Percentiles rank a stretch among this genome's conserved stretches.
phyloP scores from a whole-genome alignment of 208 protist species.

The Trypanosoma cruzi region DNA sequence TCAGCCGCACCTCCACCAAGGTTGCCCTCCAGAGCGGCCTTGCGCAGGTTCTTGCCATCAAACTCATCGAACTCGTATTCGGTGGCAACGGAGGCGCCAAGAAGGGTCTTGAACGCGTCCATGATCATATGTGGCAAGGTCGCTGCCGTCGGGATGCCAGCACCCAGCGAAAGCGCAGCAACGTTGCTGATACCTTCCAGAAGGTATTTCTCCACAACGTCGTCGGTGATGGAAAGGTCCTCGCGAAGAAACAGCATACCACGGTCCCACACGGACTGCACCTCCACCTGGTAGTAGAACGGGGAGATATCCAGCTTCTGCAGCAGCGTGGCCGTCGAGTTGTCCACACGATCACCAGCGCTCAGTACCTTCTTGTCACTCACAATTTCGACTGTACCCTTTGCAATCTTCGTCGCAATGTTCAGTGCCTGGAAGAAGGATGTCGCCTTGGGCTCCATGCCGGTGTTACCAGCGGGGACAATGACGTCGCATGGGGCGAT shows the following conservation, averaged over 20 bases:
- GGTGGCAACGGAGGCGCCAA: slow-evolving; percentile 95
- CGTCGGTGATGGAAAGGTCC: slow-evolving; percentile 96
- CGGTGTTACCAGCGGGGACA: slow-evolving; percentile 96
- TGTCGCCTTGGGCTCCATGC: slow-evolving; percentile 98
- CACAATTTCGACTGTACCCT: slow-evolving; percentile 99
- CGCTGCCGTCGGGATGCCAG: slow-evolving; percentile 94
- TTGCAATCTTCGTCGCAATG: slow-evolving; percentile 99
- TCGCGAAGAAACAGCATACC: slow-evolving; percentile 94
- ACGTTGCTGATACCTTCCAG: slow-evolving; percentile 92
- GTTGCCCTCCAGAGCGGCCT: slow-evolving; percentile 85
- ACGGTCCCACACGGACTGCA: slow-evolving; percentile 95
- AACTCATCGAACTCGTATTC: slow-evolving; percentile 92
- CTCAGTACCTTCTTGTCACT: slow-evolving; percentile 96
- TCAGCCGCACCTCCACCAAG: slow-evolving; percentile 76
- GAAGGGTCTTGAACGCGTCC: slow-evolving; percentile 97
- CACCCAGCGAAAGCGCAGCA: slow-evolving; percentile 94
- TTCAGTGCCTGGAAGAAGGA: slow-evolving; percentile 99
- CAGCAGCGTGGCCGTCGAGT: slow-evolving; percentile 97
- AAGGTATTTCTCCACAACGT: slow-evolving; percentile 90
- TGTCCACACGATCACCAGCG: slow-evolving; percentile 96
- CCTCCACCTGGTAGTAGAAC: slow-evolving; percentile 98
- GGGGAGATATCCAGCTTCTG: slow-evolving; percentile 99
- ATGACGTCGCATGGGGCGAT: slow-evolving; percentile 97
- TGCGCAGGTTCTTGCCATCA: slow-evolving; percentile 87
- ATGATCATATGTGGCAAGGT: slow-evolving; percentile 96